Percentiles rank a stretch among this genome's conserved stretches.
Evolutionary conservation across 495 filamentous ascomycete genomes (phyloP).

Genomic region (Platismatia glauca): DNA sequence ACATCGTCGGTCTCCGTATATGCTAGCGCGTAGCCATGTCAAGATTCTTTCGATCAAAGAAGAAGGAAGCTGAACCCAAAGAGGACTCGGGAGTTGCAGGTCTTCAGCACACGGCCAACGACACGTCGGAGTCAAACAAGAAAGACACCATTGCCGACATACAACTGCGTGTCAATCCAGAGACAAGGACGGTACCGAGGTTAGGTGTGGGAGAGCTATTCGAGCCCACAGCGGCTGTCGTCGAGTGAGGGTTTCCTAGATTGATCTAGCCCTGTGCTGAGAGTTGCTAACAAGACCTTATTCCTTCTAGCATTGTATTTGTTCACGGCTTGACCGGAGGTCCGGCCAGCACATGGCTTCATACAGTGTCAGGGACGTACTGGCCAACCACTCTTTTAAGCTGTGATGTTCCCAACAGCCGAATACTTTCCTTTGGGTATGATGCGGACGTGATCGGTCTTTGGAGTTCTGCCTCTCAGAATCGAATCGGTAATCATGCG

Average conservation of each 20-base stretch:
- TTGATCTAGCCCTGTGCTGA: neutral
- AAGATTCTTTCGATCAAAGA: neutral
- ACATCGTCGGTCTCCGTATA: too few species aligned
- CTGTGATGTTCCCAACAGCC: neutral
- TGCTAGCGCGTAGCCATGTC: too few species aligned
- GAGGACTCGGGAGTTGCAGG: neutral
- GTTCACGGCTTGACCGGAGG: conserved; percentile 5
- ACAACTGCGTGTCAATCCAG: neutral
- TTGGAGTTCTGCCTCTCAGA: conserved; percentile 15
- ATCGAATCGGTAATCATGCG: conserved; percentile 26
- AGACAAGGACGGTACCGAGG: neutral
- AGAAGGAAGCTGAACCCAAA: neutral
- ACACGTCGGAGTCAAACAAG: neutral
- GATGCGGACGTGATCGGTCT: conserved; percentile 26
- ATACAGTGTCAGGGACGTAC: conserved; percentile 16
- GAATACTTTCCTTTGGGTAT: conserved; percentile 41
- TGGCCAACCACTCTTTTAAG: conserved; percentile 38
- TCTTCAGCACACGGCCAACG: neutral
- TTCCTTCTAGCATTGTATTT: too few species aligned
- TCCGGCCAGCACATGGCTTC: conserved; percentile 3
- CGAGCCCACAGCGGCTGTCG: neutral
- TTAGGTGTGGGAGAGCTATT: neutral
- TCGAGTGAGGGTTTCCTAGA: neutral
- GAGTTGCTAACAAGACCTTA: neutral
- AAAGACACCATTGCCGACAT: too few species aligned